Evolutionary conservation across 176 grass and related monocot genomes (phyloP), one percentile per base, ranked within the genome.

Genomic region (Chrysopogon serrulatus): DNA sequence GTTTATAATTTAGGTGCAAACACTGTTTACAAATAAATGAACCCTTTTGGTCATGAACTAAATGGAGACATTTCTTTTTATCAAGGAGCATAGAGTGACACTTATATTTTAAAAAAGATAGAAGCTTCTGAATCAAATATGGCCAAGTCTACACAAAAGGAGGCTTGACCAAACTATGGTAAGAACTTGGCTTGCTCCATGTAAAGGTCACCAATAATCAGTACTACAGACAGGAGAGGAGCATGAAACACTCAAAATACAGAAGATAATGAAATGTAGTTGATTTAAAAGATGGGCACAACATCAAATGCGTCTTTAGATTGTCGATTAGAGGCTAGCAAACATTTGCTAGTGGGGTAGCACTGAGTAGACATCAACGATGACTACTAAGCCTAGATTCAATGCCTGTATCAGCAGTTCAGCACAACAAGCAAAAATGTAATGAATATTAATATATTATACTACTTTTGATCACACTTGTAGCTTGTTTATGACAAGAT

Each of bases 351-450:
- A 26, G 14, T 57, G 21, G 19, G 10, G 28, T 32, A 56, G 44
- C 10, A 77, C 64, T 51, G 42, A 32, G 40, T 19, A 80, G 19
- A 54, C 17, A 67, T 84, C 56, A 69, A 44, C 1, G 5, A 37
- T 6, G 14, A 53, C 44, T 78, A 49, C 13, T 64, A 21, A 77
- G 19, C 39, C 62, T 8, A 71, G 35, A 54, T 64, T 53, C 24
- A 5, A 65, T 10, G 43, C 10, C 74, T 10, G 43, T 14, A 83
- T 12, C 33, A 83, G 64, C n/a, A n/a, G n/a, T n/a, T n/a, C n/a
- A n/a, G n/a, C 12, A 78, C 40, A 82, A 70, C 61, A 76, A 61
- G 37, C 7, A 76, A 37, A 43, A 79, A 57, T 74, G 28, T 59
- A n/a, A 39, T 39, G 5, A 39, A 39, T 39, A n/a, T n/a, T n/a